These are phyloP conservation scores for Neopestalotiopsis sp. DNA, from an alignment of 2,329 filamentous ascomycete species.

Conservation along the genomic window DNA sequence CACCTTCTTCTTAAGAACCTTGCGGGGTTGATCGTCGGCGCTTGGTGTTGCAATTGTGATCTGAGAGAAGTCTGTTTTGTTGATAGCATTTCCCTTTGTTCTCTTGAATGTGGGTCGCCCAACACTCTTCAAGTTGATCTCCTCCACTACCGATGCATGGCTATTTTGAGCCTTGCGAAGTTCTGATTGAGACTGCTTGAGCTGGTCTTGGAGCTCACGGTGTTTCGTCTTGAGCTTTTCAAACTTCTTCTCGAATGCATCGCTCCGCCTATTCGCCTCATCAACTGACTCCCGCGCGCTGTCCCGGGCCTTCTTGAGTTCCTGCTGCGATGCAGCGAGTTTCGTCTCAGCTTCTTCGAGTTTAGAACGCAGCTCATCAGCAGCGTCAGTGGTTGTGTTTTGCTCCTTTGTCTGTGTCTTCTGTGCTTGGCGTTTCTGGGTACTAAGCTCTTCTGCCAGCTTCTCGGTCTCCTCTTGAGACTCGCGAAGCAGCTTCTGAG, in stretches of 20 bases:
- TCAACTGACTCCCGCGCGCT: constrained; percentile 59
- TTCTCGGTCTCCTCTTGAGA: constrained; percentile 38
- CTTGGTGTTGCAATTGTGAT: constrained; percentile 53
- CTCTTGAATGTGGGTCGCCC: constrained; percentile 49
- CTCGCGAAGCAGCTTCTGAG: constrained; percentile 35
- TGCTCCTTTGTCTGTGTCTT: constrained; percentile 33
- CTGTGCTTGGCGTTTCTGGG: constrained; percentile 34
- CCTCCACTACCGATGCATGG: constrained; percentile 42
- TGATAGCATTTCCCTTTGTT: constrained; percentile 51
- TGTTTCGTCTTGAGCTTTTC: constrained; percentile 74
- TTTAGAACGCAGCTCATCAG: constrained; percentile 36
- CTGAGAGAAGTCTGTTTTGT: constrained; percentile 48
- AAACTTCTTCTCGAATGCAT: constrained; percentile 73
- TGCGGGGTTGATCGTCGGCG: constrained; percentile 34
- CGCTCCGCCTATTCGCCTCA: constrained; percentile 67
- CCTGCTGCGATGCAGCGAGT: constrained; percentile 47
- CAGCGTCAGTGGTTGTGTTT: constrained; percentile 21
- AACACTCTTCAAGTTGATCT: constrained; percentile 36
- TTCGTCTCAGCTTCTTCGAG: constrained; percentile 37
- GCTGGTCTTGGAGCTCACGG: constrained; percentile 71
- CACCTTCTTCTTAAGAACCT: constrained; percentile 60
- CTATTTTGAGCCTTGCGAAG: constrained; percentile 45
- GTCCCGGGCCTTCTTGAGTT: constrained; percentile 51
- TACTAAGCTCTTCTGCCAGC: constrained; percentile 41
- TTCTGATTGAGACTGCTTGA: constrained; percentile 66